phyloP scores from a whole-genome alignment of 2,329 filamentous ascomycete genomes.

The Talaromyces piceae region DNA sequence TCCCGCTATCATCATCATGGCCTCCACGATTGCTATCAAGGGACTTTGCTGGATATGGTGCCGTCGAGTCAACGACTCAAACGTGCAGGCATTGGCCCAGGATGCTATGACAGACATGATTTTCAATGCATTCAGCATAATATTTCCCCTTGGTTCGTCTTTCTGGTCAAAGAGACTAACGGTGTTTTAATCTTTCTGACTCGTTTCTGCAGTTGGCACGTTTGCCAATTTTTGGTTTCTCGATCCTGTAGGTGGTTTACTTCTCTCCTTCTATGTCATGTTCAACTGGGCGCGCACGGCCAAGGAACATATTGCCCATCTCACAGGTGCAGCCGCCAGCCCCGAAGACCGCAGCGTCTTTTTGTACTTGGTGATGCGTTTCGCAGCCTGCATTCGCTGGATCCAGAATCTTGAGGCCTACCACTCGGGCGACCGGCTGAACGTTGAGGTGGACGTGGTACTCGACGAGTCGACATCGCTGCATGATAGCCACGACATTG shows the following conservation, averaged over 20 bases:
- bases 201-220: slow-evolving; percentile 23
- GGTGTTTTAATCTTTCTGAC: too few species aligned
- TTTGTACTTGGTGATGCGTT: slow-evolving; percentile 87
- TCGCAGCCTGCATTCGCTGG: slow-evolving; percentile 73
- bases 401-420: slow-evolving; percentile 57
- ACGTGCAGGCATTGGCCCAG: slow-evolving; percentile 69
- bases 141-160: slow-evolving; percentile 61
- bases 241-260: slow-evolving; percentile 55
- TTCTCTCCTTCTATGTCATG: slow-evolving; percentile 54
- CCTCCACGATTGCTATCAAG: slow-evolving; percentile 73
- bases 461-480: slow-evolving; percentile 51
- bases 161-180: background rate
- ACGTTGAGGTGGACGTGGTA: slow-evolving; percentile 56
- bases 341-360: slow-evolving; percentile 65
- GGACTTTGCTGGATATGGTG: slow-evolving; percentile 81
- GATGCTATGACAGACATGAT: slow-evolving; percentile 71
- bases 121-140: slow-evolving; percentile 83
- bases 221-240: slow-evolving; percentile 47
- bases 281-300: slow-evolving; percentile 56
- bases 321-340: slow-evolving; percentile 56
- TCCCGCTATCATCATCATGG: slow-evolving; percentile 72
- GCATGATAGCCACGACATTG: slow-evolving; percentile 53
- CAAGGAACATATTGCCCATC: slow-evolving; percentile 54
- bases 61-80: slow-evolving; percentile 75
- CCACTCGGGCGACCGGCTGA: slow-evolving; percentile 54